Conservation (phyloP, 2,329 filamentous ascomycete genomes). For the Trichoderma arundinaceum region DNA sequence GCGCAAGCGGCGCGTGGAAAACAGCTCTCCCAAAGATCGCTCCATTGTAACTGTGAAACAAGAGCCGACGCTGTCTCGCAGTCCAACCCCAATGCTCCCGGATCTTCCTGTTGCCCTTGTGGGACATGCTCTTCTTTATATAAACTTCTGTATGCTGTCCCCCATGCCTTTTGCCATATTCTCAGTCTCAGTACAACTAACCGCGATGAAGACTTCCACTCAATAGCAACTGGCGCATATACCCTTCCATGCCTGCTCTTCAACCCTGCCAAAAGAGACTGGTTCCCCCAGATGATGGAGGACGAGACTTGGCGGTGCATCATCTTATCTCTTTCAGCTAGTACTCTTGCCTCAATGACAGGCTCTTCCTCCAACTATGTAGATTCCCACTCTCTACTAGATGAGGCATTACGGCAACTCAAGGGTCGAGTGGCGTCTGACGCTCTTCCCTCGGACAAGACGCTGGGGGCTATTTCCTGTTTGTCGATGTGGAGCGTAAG, state of each 20-base stretch:
- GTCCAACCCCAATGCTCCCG: neutral
- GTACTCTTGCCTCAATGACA: slow-evolving; percentile 3
- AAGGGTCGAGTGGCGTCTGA: slow-evolving; percentile 5
- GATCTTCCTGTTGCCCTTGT: slow-evolving; percentile 2
- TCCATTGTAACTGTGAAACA: neutral
- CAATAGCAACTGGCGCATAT: slow-evolving; percentile 18
- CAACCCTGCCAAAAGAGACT: slow-evolving; percentile 26
- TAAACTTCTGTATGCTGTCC: slow-evolving; percentile 21
- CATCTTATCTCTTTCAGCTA: slow-evolving; percentile 23
- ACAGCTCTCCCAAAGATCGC: neutral
- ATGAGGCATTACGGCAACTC: slow-evolving; percentile 18
- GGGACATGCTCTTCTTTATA: slow-evolving; percentile 23
- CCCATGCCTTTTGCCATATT: neutral
- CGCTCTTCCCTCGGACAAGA: slow-evolving; percentile 21
- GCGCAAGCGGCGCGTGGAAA: neutral
- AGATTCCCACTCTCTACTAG: slow-evolving; percentile 14
- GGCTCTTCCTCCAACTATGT: slow-evolving; percentile 10
- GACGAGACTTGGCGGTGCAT: slow-evolving; percentile 23
- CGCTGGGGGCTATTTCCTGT: slow-evolving; percentile 13
- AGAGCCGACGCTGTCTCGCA: slow-evolving; percentile 7
- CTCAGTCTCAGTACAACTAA: neutral
- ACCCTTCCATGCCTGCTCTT: slow-evolving; percentile 20
- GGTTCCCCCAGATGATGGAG: slow-evolving; percentile 24
- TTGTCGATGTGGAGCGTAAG: slow-evolving; percentile 26
- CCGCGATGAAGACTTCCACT: slow-evolving; percentile 9